These are phyloP conservation scores for Chrysanthemum seticuspe DNA, from an alignment of 129 eudicot genomes.

Conservation along the genomic window DNA sequence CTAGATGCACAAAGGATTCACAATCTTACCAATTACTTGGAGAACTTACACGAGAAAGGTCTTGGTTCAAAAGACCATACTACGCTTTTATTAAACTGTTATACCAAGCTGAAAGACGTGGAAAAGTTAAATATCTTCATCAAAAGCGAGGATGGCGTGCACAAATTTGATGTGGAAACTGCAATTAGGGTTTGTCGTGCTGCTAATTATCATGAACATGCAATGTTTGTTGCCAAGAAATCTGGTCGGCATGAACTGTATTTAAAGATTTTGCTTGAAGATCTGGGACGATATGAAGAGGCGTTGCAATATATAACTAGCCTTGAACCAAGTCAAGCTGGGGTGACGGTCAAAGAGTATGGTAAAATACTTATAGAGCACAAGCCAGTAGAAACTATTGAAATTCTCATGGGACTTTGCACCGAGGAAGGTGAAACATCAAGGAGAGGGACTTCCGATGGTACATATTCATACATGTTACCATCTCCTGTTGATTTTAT, in stretches of 20 bases:
- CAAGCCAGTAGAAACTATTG: slow-evolving; percentile 82
- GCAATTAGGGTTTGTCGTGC: slow-evolving; percentile 97
- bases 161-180: slow-evolving; percentile 92
- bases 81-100: slow-evolving; percentile 90
- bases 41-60: slow-evolving; percentile 88
- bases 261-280: slow-evolving; percentile 97
- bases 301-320: slow-evolving; percentile 83
- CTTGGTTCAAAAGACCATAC: slow-evolving; percentile 97
- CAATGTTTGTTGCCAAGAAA: slow-evolving; percentile 96
- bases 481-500: slow-evolving; percentile 98
- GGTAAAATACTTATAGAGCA: slow-evolving; percentile 92
- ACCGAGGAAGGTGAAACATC: slow-evolving; percentile 54
- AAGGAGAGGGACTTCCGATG: background rate
- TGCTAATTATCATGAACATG: slow-evolving; percentile 98
- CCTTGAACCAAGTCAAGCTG: slow-evolving; percentile 95
- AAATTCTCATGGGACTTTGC: slow-evolving; percentile 84
- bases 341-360: slow-evolving; percentile 90
- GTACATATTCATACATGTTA: slow-evolving; percentile 59
- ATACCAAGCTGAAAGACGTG: slow-evolving; percentile 91
- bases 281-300: slow-evolving; percentile 82
- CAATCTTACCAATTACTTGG: slow-evolving; percentile 93
- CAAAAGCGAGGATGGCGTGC: slow-evolving; percentile 77
- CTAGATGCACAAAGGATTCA: slow-evolving; percentile 95
- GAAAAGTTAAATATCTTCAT: slow-evolving; percentile 80
- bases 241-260: slow-evolving; percentile 94